Conservation (phyloP, 2,329 filamentous ascomycete species). For the Botrytis galanthina region DNA sequence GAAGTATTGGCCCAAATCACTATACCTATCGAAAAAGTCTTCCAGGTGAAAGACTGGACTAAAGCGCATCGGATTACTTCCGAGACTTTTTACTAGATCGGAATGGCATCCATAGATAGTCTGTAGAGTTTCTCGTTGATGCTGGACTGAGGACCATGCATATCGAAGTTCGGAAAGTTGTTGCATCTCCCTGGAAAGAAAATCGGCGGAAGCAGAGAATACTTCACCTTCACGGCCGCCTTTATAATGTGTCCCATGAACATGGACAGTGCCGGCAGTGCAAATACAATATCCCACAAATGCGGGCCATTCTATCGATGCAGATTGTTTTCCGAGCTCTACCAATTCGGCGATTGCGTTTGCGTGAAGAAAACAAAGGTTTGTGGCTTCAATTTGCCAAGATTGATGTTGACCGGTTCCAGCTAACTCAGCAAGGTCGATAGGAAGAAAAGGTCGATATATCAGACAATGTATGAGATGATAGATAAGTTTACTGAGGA, state of each 20-base stretch:
- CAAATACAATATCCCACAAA: constrained; percentile 86
- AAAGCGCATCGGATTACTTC: constrained; percentile 68
- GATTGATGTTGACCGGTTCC: constrained; percentile 82
- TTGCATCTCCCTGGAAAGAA: constrained; percentile 75
- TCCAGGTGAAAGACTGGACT: constrained; percentile 80
- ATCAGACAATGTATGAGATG: constrained; percentile 84
- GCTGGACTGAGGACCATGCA: constrained; percentile 74
- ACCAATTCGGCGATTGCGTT: constrained; percentile 84
- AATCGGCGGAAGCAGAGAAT: constrained; percentile 66
- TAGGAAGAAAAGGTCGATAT: constrained; percentile 81
- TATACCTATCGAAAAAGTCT: constrained; percentile 83
- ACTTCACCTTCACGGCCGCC: constrained; percentile 39
- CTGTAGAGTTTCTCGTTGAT: constrained; percentile 77
- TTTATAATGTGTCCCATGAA: constrained; percentile 79
- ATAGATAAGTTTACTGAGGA: constrained; percentile 83
- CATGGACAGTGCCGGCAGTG: constrained; percentile 83
- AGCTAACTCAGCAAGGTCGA: constrained; percentile 77
- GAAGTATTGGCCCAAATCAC: constrained; percentile 57
- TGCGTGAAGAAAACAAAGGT: constrained; percentile 81
- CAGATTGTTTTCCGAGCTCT: constrained; percentile 67
- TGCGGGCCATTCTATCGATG: constrained; percentile 77
- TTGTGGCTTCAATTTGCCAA: constrained; percentile 90
- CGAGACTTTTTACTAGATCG: constrained; percentile 72
- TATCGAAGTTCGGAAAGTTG: constrained; percentile 73
- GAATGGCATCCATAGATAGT: constrained; percentile 75